A percentile compares a stretch with the other conserved stretches of the same genome.
These are phyloP conservation scores for Scytalidium lignicola DNA, from an alignment of 2,329 filamentous ascomycete species.

Conservation along the genomic window DNA sequence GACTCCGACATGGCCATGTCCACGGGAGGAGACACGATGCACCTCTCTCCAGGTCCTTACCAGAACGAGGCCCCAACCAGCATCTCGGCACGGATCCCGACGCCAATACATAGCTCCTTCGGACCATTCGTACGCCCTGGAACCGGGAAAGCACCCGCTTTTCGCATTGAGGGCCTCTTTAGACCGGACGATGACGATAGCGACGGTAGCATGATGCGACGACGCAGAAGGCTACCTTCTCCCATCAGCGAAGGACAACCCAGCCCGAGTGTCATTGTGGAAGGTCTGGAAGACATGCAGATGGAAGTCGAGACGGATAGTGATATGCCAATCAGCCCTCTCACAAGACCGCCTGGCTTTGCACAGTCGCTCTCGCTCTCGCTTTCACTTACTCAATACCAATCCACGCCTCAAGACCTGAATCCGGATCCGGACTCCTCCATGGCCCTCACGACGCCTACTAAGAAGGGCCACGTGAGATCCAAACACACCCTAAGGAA, in stretches of 20 bases:
- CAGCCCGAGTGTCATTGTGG: conserved; percentile 24
- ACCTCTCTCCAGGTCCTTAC: conserved; percentile 23
- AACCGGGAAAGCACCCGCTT: conserved; percentile 13
- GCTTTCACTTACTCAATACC: not conserved
- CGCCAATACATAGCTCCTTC: conserved; percentile 29
- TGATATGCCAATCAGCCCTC: not conserved
- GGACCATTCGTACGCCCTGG: conserved; percentile 15
- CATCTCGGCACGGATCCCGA: conserved; percentile 26
- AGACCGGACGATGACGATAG: conserved; percentile 20
- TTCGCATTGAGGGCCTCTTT: conserved; percentile 13
- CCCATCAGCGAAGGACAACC: conserved; percentile 30
- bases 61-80: conserved; percentile 22
- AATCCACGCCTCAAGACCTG: not conserved
- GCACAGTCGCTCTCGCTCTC: not conserved
- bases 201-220: conserved; percentile 16
- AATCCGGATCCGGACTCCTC: not conserved
- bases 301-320: conserved; percentile 24
- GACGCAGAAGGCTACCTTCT: conserved; percentile 25
- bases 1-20: conserved; percentile 25
- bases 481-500: conserved; percentile 28
- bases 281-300: conserved; percentile 25
- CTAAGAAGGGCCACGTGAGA: conserved; percentile 27
- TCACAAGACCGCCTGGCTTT: not conserved
- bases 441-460: conserved; percentile 11
- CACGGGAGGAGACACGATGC: conserved; percentile 16